A percentile compares a stretch with the other conserved stretches of the same genome.
Evolutionary conservation across 352 stramenopile genomes (phyloP).

Genomic region (Phytophthora pisi): DNA sequence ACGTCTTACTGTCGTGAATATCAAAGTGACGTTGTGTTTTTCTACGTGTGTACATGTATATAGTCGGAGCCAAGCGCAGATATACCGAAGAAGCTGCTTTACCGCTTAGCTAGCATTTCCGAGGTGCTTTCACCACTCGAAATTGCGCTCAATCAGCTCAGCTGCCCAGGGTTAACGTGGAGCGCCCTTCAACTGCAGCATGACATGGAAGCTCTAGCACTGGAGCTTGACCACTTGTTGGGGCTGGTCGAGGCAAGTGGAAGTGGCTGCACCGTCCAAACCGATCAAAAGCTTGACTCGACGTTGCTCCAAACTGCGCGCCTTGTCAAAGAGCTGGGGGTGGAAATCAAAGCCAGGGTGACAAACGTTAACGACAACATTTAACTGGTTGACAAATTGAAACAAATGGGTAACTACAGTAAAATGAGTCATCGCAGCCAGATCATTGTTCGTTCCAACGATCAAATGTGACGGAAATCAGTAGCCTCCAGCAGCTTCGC

Average conservation of each 20-base stretch:
- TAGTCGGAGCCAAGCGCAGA: slow-evolving; percentile 5
- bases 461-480: slow-evolving; percentile 8
- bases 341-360: slow-evolving; percentile 2
- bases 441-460: neutral
- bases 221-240: slow-evolving; percentile 39
- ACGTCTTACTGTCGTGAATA: neutral
- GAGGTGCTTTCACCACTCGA: slow-evolving; percentile 39
- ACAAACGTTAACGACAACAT: slow-evolving; percentile 2
- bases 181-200: slow-evolving; percentile 37
- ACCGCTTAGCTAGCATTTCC: slow-evolving; percentile 12
- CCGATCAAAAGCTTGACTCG: neutral
- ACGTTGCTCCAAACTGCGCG: slow-evolving; percentile 8
- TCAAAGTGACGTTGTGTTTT: neutral
- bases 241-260: slow-evolving; percentile 16
- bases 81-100: slow-evolving; percentile 23
- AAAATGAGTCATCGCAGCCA: slow-evolving; percentile 4
- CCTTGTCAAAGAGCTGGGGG: slow-evolving; percentile 8
- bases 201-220: slow-evolving; percentile 34
- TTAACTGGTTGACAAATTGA: slow-evolving; percentile 9
- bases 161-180: slow-evolving; percentile 34
- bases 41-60: neutral
- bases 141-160: slow-evolving; percentile 43
- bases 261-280: neutral
- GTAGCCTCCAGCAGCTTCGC: slow-evolving; percentile 55
- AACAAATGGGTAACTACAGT: neutral